Evolutionary conservation across 2,329 filamentous ascomycete genomes (phyloP).

Genomic region (Neonectria hederae): DNA sequence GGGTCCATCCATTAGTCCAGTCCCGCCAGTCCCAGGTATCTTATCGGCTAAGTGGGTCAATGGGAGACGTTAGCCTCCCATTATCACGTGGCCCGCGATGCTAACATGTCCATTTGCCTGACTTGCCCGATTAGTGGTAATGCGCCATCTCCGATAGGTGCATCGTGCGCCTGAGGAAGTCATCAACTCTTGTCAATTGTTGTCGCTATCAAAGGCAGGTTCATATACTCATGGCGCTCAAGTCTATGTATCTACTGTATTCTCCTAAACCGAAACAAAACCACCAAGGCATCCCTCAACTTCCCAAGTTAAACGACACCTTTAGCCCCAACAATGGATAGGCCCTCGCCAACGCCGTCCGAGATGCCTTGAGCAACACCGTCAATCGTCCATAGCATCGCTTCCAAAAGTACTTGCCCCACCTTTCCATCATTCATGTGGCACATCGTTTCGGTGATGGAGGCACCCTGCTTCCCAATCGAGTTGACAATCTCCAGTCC

Average conservation of each 20-base stretch:
- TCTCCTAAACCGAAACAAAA: not conserved
- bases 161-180: not conserved
- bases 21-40: conserved; percentile 9
- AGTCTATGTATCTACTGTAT: conserved; percentile 11
- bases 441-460: conserved; percentile 61
- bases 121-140: not conserved
- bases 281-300: not conserved
- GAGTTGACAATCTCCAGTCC: conserved; percentile 66
- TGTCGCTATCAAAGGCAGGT: conserved; percentile 8
- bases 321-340: conserved; percentile 39
- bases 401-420: conserved; percentile 65
- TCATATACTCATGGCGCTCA: not conserved
- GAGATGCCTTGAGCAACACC: conserved; percentile 73
- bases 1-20: not conserved
- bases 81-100: conserved; percentile 2
- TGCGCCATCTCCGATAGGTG: not conserved
- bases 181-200: conserved; percentile 2
- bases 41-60: conserved; percentile 11
- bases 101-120: not conserved
- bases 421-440: conserved; percentile 72
- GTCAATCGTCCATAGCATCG: conserved; percentile 69
- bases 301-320: not conserved
- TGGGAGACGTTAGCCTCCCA: not conserved
- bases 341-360: conserved; percentile 64
- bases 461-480: conserved; percentile 68